phyloP scores from a whole-genome alignment of 2,329 filamentous ascomycete species.

The Pyricularia pennisetigena region DNA sequence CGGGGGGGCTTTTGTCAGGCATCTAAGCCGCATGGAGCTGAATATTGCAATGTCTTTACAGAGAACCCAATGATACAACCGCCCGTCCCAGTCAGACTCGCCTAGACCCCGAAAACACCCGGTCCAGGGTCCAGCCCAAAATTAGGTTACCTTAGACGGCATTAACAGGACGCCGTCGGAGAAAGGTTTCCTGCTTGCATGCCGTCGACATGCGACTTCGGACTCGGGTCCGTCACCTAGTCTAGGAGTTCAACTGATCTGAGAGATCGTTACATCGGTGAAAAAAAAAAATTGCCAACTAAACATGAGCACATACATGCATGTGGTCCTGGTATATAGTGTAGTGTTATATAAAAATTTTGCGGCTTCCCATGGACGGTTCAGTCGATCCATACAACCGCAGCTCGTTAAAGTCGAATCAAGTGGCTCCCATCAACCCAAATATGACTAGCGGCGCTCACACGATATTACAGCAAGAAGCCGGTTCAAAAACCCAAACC shows the following conservation, averaged over 20 bases:
- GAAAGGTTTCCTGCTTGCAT: background rate
- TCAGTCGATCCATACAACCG: background rate
- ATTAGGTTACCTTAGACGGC: background rate
- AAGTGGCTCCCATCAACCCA: background rate
- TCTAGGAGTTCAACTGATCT: background rate
- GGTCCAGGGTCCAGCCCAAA: background rate
- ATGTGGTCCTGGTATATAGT: background rate
- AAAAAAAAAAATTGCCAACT: background rate
- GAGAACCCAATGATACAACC: background rate
- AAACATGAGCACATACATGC: background rate
- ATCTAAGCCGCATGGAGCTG: background rate
- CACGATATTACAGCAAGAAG: background rate
- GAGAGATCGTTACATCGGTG: background rate
- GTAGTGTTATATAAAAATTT: background rate
- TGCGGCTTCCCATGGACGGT: background rate
- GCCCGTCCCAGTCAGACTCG: background rate
- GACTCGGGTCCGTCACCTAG: background rate
- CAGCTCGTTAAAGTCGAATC: background rate
- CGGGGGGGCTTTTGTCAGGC: no score
- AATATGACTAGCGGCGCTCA: background rate
- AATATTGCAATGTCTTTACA: background rate
- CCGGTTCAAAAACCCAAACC: background rate
- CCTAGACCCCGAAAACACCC: background rate
- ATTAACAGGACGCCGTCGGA: background rate
- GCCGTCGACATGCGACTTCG: background rate